Evolutionary conservation across 352 stramenopile genomes (phyloP).

Genomic region (Globisporangium lucens): DNA sequence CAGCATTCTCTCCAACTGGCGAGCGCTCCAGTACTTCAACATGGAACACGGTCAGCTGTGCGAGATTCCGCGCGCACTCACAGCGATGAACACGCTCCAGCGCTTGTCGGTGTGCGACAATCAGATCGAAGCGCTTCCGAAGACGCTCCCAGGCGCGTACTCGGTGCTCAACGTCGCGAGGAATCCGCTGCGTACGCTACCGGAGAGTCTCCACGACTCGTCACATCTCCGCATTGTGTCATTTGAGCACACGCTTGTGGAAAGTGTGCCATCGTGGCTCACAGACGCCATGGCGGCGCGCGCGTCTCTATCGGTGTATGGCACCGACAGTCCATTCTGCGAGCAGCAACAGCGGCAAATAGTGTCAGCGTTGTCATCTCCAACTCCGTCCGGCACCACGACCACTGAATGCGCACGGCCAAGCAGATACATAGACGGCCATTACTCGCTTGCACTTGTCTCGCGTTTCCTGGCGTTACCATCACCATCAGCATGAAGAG

Average conservation of each 20-base stretch:
- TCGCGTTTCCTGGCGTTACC: constrained; percentile 4
- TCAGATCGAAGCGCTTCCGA: constrained; percentile 4
- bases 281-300: neutral
- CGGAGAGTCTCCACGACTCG: neutral
- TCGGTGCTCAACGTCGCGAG: constrained; percentile 10
- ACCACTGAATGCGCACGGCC: neutral
- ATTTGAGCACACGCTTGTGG: constrained; percentile 13
- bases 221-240: neutral
- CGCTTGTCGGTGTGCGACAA: constrained; percentile 14
- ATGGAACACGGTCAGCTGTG: constrained; percentile 16
- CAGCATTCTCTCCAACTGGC: constrained; percentile 8
- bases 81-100: constrained; percentile 3
- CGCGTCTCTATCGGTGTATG: neutral
- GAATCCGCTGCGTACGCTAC: constrained; percentile 8
- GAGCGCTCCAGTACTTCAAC: constrained; percentile 7
- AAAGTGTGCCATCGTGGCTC: constrained; percentile 1
- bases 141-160: neutral
- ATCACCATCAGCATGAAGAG: neutral
- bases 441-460: neutral
- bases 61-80: constrained; percentile 8
- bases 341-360: neutral
- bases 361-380: neutral
- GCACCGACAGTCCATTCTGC: constrained; percentile 2
- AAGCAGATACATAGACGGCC: constrained; percentile 2
- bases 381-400: neutral